Evolutionary conservation across 306 rosid species (phyloP).

Genomic region (Prunus mira): DNA sequence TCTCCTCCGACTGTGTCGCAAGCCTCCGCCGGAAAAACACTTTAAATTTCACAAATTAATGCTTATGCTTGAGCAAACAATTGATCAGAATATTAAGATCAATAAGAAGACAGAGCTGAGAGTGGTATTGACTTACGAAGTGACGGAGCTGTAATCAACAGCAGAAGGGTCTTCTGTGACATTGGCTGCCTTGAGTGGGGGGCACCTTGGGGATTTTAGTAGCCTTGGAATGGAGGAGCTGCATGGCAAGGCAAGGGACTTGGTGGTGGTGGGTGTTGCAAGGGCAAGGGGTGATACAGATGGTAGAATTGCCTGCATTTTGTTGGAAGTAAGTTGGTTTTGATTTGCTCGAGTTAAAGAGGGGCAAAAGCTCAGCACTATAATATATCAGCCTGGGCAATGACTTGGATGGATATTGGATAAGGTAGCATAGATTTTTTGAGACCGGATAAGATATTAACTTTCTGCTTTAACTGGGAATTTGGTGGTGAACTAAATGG

Average conservation of each 20-base stretch:
- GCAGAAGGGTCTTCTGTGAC: conserved; percentile 17
- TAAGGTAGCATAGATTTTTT: conserved; percentile 27
- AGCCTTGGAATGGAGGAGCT: conserved; percentile 16
- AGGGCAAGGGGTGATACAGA: background rate
- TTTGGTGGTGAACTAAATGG: background rate
- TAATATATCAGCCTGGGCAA: background rate
- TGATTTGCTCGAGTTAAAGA: background rate
- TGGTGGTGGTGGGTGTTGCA: conserved; percentile 19
- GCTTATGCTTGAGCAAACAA: background rate
- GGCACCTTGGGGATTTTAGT: conserved; percentile 16
- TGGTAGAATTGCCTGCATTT: conserved; percentile 31
- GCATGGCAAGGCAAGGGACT: conserved; percentile 23
- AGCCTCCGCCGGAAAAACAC: conserved; percentile 51
- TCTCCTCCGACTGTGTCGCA: conserved; percentile 51
- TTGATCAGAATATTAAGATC: background rate
- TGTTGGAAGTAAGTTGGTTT: background rate
- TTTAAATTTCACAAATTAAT: background rate
- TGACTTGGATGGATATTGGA: conserved; percentile 17
- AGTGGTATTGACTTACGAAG: conserved; percentile 29
- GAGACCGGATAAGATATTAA: conserved; percentile 22
- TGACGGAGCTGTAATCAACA: conserved; percentile 37
- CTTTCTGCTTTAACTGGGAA: background rate
- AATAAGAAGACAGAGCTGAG: background rate
- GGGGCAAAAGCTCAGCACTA: background rate
- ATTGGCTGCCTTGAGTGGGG: conserved; percentile 18